These are phyloP conservation scores for Sanghuangporus baumii DNA, from an alignment of 1,284 basidiomycete species.

Conservation along the genomic window DNA sequence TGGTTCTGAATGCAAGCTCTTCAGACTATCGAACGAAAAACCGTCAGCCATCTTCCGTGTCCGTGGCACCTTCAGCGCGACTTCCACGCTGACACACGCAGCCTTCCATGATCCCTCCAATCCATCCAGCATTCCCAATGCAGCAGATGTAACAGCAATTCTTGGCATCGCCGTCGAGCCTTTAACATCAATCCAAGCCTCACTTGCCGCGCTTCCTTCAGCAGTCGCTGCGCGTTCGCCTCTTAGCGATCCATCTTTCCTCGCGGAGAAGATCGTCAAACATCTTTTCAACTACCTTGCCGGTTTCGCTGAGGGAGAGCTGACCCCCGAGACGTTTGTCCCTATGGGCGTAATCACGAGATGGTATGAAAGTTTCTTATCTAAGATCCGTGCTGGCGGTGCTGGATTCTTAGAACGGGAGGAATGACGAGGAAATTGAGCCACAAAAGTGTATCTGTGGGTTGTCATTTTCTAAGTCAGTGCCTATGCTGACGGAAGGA, in stretches of 20 bases:
- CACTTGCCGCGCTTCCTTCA: constrained; percentile 44
- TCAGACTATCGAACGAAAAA: constrained; percentile 85
- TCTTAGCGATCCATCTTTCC: constrained; percentile 30
- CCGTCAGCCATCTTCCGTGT: constrained; percentile 90
- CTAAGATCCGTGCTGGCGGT: constrained; percentile 69
- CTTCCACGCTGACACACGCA: constrained; percentile 43
- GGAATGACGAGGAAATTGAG: constrained; percentile 31
- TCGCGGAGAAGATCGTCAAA: constrained; percentile 66
- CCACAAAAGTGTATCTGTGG: background rate
- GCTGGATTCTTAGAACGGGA: constrained; percentile 70
- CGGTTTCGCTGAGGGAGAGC: constrained; percentile 55
- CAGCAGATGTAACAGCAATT: constrained; percentile 49
- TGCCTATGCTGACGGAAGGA: background rate
- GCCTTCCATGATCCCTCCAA: constrained; percentile 36
- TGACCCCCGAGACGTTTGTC: constrained; percentile 59
- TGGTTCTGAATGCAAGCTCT: background rate
- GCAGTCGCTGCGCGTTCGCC: constrained; percentile 25
- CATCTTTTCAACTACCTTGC: constrained; percentile 83
- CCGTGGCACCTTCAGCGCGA: constrained; percentile 56
- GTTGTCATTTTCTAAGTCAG: background rate
- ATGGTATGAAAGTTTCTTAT: constrained; percentile 79
- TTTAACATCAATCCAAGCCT: constrained; percentile 48
- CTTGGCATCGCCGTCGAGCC: constrained; percentile 72
- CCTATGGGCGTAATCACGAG: constrained; percentile 71
- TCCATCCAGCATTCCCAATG: constrained; percentile 25